Evolutionary conservation across 345 rosid genomes (phyloP).

Genomic region (Citrus mangshanensis): DNA sequence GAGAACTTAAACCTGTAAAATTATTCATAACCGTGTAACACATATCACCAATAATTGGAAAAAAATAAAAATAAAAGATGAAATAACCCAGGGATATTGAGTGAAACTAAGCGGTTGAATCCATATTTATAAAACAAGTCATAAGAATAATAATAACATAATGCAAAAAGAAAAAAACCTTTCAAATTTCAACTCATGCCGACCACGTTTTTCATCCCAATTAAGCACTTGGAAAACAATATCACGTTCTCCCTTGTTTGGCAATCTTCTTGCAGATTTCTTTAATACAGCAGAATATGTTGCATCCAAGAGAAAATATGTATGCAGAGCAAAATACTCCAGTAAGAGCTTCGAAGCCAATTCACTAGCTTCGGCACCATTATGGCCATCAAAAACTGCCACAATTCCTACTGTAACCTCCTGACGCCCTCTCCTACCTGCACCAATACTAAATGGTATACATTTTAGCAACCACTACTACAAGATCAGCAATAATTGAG

Average conservation of each 20-base stretch:
- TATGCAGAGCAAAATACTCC: slow-evolving; percentile 87
- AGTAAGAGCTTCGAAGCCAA: slow-evolving; percentile 84
- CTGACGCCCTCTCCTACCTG: slow-evolving; percentile 63
- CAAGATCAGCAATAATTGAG: not conserved
- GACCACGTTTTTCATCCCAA: slow-evolving; percentile 43
- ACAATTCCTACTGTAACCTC: slow-evolving; percentile 72
- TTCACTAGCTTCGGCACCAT: slow-evolving; percentile 97
- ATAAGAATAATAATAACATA: not conserved
- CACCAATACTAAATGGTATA: slow-evolving; percentile 14
- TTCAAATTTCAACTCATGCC: slow-evolving; percentile 42
- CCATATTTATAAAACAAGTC: not conserved
- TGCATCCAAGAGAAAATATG: slow-evolving; percentile 86
- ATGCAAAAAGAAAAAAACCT: slow-evolving; percentile 33
- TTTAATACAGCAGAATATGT: slow-evolving; percentile 50
- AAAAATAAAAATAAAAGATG: not conserved
- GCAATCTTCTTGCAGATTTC: slow-evolving; percentile 47
- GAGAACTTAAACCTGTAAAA: slow-evolving; percentile 58
- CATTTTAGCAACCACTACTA: slow-evolving; percentile 4
- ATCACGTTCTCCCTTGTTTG: slow-evolving; percentile 39
- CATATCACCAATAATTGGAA: not conserved
- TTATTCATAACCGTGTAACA: slow-evolving; percentile 1
- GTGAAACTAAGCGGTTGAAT: not conserved
- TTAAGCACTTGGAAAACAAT: slow-evolving; percentile 42
- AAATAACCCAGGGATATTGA: not conserved
- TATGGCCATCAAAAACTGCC: slow-evolving; percentile 94